These are phyloP conservation scores for Leishmania tropica DNA, from an alignment of 208 protist species.

Conservation along the genomic window DNA sequence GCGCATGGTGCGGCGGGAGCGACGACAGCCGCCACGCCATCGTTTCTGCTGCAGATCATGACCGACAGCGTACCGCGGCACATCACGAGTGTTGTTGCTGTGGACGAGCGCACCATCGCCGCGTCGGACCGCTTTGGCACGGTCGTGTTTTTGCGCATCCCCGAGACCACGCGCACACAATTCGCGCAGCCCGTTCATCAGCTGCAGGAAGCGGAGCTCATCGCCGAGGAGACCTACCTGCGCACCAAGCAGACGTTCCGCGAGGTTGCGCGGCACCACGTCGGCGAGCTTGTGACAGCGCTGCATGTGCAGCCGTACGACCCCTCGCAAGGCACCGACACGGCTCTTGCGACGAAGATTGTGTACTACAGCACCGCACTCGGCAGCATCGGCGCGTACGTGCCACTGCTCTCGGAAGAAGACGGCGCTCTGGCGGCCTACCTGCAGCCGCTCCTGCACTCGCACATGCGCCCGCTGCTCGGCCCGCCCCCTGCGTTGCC, in stretches of 20 bases:
- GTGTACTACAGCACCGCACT: constrained; percentile 76
- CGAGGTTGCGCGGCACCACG: constrained; percentile 68
- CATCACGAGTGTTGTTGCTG: constrained; percentile 57
- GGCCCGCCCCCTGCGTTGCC: constrained; percentile 23
- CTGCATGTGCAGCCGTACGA: constrained; percentile 54
- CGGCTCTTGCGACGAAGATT: constrained; percentile 38
- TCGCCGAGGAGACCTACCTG: constrained; percentile 47
- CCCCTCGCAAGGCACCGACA: constrained; percentile 50
- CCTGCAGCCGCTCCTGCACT: constrained; percentile 55
- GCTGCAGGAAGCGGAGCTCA: constrained; percentile 58
- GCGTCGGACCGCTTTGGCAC: constrained; percentile 74
- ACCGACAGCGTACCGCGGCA: constrained; percentile 64
- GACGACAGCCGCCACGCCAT: constrained; percentile 28
- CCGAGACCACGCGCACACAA: constrained; percentile 45
- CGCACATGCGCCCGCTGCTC: constrained; percentile 45
- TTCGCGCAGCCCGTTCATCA: constrained; percentile 63
- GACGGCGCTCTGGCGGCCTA: constrained; percentile 77
- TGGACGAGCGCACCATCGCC: constrained; percentile 78
- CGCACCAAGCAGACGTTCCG: constrained; percentile 53
- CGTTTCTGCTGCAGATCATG: constrained; percentile 69
- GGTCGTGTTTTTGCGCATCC: constrained; percentile 71
- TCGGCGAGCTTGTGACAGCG: constrained; percentile 68
- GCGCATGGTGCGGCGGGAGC: neutral
- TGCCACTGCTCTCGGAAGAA: constrained; percentile 69
- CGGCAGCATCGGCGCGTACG: constrained; percentile 70